Base-by-base conservation (phyloP, 1,284 basidiomycete species). In the Wolfiporia cocos region DNA sequence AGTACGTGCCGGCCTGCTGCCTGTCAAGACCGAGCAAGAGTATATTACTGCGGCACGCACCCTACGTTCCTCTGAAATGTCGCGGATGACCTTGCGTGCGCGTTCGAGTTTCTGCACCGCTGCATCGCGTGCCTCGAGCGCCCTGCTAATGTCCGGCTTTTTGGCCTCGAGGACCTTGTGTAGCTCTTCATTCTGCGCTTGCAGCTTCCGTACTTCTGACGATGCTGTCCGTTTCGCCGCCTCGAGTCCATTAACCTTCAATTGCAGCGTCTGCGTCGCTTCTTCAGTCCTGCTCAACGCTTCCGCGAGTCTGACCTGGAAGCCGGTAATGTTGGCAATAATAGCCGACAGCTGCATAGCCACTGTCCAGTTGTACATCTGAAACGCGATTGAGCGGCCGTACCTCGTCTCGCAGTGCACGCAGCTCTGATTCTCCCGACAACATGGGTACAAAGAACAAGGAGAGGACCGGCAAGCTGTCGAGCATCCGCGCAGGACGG, bases 101-200 rank as follows among this genome's bases (percentile, higher is more conserved):
- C 43, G 36, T 28, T 48, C 35, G 17, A 55, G 37, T 34, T 56
- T 49, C n/a, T 43, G 43, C 29, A 49, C n/a, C 1, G 50, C 44
- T 5, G 39, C 43, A 35, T 58, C 54, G 10, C 52, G 44, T 28
- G 55, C 52, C 18, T 36, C 30, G 20, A 46, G 35, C 10, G 52
- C 31, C 17, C 37, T 37, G 5, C 40, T 24, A n/a, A 43, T 33
- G 20, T 51, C 51, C 20, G 47, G 47, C 17, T 39, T 18, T 30
- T 33, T 35, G 12, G 34, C 22, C 12, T 50, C 49, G 7, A 57
- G 34, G 36, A 37, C 23, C 11, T 33, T 31, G 20, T 45, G 48
- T 19, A 61, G 37, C 36, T 39, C 46, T 2, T 35, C 37, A 34
- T 56, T 58, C 47, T 56, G 52, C 12, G 35, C 30, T 28, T 55